Evolutionary conservation across 768 basidiomycete species (phyloP).

Genomic region (Mrakia frigida): DNA sequence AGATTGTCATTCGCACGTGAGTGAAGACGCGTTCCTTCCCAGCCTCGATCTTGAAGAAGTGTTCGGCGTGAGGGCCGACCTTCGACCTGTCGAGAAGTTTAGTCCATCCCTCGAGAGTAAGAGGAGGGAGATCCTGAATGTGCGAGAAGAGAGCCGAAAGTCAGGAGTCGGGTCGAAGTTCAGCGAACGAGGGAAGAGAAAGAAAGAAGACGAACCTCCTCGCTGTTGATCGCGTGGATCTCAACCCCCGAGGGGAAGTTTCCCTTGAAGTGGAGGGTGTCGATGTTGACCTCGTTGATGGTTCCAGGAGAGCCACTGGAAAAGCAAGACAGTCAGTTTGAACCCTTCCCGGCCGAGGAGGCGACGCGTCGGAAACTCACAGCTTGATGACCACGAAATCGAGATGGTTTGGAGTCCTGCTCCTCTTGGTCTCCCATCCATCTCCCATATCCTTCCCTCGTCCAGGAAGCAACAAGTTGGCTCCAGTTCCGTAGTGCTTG

Average conservation of each 20-base stretch:
- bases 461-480: slow-evolving; percentile 86
- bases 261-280: slow-evolving; percentile 92
- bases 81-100: slow-evolving; percentile 68
- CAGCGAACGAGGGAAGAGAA: not conserved
- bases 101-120: slow-evolving; percentile 58
- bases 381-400: slow-evolving; percentile 89
- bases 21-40: slow-evolving; percentile 56
- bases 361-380: slow-evolving; percentile 49
- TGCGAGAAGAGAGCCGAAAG: slow-evolving; percentile 16
- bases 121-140: slow-evolving; percentile 38
- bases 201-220: slow-evolving; percentile 45
- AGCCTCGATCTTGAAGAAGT: slow-evolving; percentile 68
- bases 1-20: slow-evolving; percentile 81
- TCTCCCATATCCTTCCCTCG: slow-evolving; percentile 67
- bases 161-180: not conserved
- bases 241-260: slow-evolving; percentile 86
- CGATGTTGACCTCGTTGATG: slow-evolving; percentile 74
- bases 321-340: not conserved
- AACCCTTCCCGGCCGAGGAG: not conserved
- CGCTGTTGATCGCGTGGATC: slow-evolving; percentile 55
- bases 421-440: slow-evolving; percentile 97
- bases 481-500: slow-evolving; percentile 89
- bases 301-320: slow-evolving; percentile 65
- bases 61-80: slow-evolving; percentile 81
- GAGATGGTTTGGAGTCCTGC: slow-evolving; percentile 67